Evolutionary conservation across 768 basidiomycete genomes (phyloP).

Genomic region (Chiua virens): DNA sequence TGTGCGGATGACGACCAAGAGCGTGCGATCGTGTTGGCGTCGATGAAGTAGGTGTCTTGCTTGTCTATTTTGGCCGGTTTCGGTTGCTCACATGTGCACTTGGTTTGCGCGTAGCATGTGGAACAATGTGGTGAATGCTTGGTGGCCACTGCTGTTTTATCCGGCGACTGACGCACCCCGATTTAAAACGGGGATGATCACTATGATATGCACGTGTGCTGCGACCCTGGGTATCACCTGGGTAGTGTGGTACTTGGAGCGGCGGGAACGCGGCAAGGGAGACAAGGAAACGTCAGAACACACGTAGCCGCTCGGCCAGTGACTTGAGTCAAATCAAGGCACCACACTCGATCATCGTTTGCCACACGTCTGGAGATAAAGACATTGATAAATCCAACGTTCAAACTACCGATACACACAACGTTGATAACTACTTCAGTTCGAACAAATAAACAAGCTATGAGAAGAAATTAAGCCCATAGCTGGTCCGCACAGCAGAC

Average conservation of each 20-base stretch:
- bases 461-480: constrained; percentile 1
- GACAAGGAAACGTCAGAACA: not conserved
- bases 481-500: constrained; percentile 19
- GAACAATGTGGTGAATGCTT: constrained; percentile 66
- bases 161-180: constrained; percentile 70
- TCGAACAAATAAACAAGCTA: constrained; percentile 1
- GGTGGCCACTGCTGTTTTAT: constrained; percentile 73
- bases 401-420: constrained; percentile 13
- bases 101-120: constrained; percentile 49
- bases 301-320: too few species aligned
- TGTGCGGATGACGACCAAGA: constrained; percentile 71
- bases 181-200: constrained; percentile 68
- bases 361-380: not conserved
- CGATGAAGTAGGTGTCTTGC: constrained; percentile 61
- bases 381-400: not conserved
- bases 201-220: constrained; percentile 58
- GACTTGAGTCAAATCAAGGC: not conserved
- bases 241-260: constrained; percentile 57
- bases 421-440: constrained; percentile 6
- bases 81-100: not conserved
- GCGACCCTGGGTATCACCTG: constrained; percentile 58
- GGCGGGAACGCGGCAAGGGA: constrained; percentile 28
- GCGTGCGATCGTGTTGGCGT: constrained; percentile 66
- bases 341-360: not conserved
- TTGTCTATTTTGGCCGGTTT: not conserved